Evolutionary conservation across 2,329 filamentous ascomycete species (phyloP).

Genomic region (Alternaria incomplexa): DNA sequence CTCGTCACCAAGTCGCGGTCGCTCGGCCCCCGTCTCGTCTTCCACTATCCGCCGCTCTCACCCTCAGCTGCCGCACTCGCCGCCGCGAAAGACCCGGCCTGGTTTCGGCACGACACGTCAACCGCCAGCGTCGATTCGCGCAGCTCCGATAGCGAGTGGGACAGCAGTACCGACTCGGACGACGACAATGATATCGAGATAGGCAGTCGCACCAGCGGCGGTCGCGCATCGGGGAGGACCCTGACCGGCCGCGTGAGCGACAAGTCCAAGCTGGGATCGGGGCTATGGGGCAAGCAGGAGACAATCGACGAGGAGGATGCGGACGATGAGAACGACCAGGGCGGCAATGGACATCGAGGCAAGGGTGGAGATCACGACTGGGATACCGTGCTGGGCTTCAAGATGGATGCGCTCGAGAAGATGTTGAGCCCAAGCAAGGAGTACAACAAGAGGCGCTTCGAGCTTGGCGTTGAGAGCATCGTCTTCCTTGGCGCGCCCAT

Average conservation of each 20-base stretch:
- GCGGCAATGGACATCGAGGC: slow-evolving; percentile 9
- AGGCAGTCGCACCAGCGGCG: slow-evolving; percentile 44
- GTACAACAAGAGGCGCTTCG: slow-evolving; percentile 50
- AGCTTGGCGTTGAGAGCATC: slow-evolving; percentile 49
- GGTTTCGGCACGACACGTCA: slow-evolving; percentile 47
- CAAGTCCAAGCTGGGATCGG: slow-evolving; percentile 30
- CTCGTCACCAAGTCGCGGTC: slow-evolving; percentile 49
- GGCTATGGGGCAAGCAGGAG: slow-evolving; percentile 43
- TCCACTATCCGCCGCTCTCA: slow-evolving; percentile 51
- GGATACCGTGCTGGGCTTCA: slow-evolving; percentile 49
- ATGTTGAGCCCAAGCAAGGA: slow-evolving; percentile 46
- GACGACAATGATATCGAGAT: slow-evolving; percentile 43
- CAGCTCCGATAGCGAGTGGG: slow-evolving; percentile 47
- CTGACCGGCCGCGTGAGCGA: slow-evolving; percentile 36
- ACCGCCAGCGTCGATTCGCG: slow-evolving; percentile 44
- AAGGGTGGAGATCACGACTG: slow-evolving; percentile 45
- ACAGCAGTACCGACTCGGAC: slow-evolving; percentile 44
- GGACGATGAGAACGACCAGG: slow-evolving; percentile 23
- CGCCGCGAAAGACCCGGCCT: slow-evolving; percentile 40
- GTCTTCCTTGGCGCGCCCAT: slow-evolving; percentile 51
- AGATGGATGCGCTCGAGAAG: slow-evolving; percentile 49
- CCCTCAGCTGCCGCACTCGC: slow-evolving; percentile 44
- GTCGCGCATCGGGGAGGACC: slow-evolving; percentile 39
- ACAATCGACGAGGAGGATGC: slow-evolving; percentile 46
- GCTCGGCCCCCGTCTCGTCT: slow-evolving; percentile 49